These are phyloP conservation scores for Metarhizium anisopliae DNA, from an alignment of 2,329 filamentous ascomycete genomes.

Conservation along the genomic window DNA sequence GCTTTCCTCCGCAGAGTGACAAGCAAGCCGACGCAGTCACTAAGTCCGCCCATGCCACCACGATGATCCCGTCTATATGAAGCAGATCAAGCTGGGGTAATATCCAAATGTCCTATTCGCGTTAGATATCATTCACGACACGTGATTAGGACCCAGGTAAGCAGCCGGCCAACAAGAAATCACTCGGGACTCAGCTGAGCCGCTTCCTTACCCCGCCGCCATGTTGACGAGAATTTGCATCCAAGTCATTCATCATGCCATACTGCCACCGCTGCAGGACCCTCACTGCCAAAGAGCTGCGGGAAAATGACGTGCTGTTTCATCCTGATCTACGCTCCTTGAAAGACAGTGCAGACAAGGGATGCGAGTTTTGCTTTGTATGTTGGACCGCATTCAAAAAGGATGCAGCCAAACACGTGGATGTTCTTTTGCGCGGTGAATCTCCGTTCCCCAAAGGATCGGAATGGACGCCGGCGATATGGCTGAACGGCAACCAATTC, in stretches of 20 bases:
- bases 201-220: background rate
- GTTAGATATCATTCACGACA: too few relatives aligned
- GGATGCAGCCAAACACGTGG: background rate
- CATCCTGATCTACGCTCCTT: background rate
- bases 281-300: background rate
- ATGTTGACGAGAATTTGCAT: background rate
- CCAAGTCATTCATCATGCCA: background rate
- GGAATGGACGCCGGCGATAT: background rate
- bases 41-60: too few relatives aligned
- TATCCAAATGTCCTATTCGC: too few relatives aligned
- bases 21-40: background rate
- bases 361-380: background rate
- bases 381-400: background rate
- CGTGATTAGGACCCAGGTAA: too few relatives aligned
- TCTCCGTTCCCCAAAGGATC: background rate
- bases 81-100: too few relatives aligned
- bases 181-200: background rate
- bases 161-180: too few relatives aligned
- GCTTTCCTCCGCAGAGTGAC: background rate
- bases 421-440: background rate
- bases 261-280: background rate
- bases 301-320: background rate
- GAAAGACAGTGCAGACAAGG: background rate
- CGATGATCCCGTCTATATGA: too few relatives aligned
- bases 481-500: background rate